Evolutionary conservation across 139 green algal species (phyloP).

Genomic region (Astrephomene gubernaculifera): DNA sequence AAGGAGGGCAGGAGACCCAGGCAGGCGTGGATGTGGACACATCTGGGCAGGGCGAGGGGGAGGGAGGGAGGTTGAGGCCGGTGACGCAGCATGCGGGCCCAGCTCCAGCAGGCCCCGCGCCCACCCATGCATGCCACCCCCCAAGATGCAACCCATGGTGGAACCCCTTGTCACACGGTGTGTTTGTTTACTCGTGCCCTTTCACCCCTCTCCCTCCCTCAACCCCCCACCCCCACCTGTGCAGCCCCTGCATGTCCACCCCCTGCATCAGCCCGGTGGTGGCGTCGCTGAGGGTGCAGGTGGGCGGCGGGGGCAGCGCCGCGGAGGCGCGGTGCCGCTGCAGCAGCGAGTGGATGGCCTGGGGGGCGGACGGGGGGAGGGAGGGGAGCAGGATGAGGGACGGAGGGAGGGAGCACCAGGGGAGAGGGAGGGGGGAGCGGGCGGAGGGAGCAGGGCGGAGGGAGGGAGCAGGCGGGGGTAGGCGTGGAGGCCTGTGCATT

Average conservation of each 20-base stretch:
- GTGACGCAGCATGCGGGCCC: too few relatives aligned
- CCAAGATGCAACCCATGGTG: too few relatives aligned
- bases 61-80: not conserved
- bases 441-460: too few relatives aligned
- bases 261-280: conserved; percentile 53
- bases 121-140: too few relatives aligned
- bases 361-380: not conserved
- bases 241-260: conserved; percentile 73
- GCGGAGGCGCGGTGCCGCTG: conserved; percentile 13
- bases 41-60: not conserved
- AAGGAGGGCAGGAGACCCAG: conserved; percentile 26
- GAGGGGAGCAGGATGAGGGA: not conserved
- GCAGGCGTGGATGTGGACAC: conserved; percentile 34
- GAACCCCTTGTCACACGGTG: too few relatives aligned
- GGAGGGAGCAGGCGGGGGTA: too few relatives aligned
- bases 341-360: conserved; percentile 34
- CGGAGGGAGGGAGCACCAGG: too few relatives aligned
- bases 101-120: too few relatives aligned
- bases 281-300: not conserved
- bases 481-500: too few relatives aligned
- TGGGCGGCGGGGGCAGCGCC: not conserved
- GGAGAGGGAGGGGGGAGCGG: too few relatives aligned
- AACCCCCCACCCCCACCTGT: conserved; percentile 34
- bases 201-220: too few relatives aligned
- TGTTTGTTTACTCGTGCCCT: too few relatives aligned